A percentile compares a stretch with the other conserved stretches of the same genome.
Evolutionary conservation across 495 filamentous ascomycete genomes (phyloP).

Genomic region (Xylaria acuta): DNA sequence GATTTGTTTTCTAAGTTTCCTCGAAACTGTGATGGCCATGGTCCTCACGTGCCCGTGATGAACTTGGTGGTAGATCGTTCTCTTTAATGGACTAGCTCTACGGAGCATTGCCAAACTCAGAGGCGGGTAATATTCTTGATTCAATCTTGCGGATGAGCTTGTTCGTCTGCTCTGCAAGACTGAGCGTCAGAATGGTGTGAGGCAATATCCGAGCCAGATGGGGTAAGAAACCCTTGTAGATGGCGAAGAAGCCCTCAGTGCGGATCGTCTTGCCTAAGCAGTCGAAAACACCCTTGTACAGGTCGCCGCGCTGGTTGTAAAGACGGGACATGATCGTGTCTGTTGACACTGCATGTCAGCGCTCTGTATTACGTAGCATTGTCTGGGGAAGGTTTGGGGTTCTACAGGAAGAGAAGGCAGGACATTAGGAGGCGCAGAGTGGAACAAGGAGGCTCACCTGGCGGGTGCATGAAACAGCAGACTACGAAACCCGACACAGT

Average conservation of each 20-base stretch:
- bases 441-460: constrained; percentile 62
- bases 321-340: constrained; percentile 99
- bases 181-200: constrained; percentile 92
- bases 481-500: constrained; percentile 94
- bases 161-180: constrained; percentile 95
- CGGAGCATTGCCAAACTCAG: constrained; percentile 39
- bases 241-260: constrained; percentile 89
- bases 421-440: not conserved
- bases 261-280: constrained; percentile 88
- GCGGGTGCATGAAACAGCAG: constrained; percentile 97
- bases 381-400: too few species aligned
- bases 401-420: too few species aligned
- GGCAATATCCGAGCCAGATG: constrained; percentile 93
- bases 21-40: not conserved
- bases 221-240: constrained; percentile 98
- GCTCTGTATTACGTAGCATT: not conserved
- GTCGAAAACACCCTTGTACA: constrained; percentile 91
- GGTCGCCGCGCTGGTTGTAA: constrained; percentile 98
- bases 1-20: not conserved
- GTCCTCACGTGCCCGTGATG: not conserved
- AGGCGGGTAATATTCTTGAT: constrained; percentile 60
- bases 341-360: constrained; percentile 40
- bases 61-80: not conserved
- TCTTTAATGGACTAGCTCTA: not conserved
- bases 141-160: constrained; percentile 85